phyloP scores from a whole-genome alignment of 108 stramenopile genomes.

The Nitzschia sp. region DNA sequence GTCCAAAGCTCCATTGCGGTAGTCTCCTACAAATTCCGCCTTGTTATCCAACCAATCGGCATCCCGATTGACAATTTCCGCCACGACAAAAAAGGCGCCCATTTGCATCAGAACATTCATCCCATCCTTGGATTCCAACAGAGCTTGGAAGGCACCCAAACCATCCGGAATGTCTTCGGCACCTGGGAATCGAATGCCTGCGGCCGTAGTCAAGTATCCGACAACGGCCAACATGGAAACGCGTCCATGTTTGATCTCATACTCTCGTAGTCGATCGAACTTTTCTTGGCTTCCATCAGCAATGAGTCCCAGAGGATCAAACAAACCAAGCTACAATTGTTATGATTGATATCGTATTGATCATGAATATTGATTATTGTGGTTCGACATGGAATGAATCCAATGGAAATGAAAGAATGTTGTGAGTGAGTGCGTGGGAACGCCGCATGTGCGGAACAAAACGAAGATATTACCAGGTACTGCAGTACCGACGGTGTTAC shows the following conservation, averaged over 20 bases:
- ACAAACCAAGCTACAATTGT: constrained; percentile 31
- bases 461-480: too few relatives aligned
- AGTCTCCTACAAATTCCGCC: constrained; percentile 70
- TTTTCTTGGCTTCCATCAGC: constrained; percentile 52
- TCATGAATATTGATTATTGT: neutral
- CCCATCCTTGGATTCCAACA: constrained; percentile 37
- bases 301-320: constrained; percentile 41
- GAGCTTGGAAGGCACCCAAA: constrained; percentile 40
- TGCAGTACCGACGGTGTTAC: too few relatives aligned
- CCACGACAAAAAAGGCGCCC: constrained; percentile 42
- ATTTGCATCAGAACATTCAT: constrained; percentile 41
- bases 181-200: constrained; percentile 62
- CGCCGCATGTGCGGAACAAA: too few relatives aligned
- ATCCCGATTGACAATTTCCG: constrained; percentile 49
- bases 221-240: constrained; percentile 80
- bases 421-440: too few relatives aligned
- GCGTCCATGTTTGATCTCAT: constrained; percentile 78
- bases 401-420: too few relatives aligned
- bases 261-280: constrained; percentile 55
- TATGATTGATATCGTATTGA: neutral
- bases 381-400: too few relatives aligned
- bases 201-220: constrained; percentile 67
- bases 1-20: constrained; percentile 70
- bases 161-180: constrained; percentile 48
- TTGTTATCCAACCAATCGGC: constrained; percentile 37